Percentiles rank a stretch among this genome's conserved stretches.
phyloP scores from a whole-genome alignment of 441 rosid genomes.

The Euphorbia celastroides region DNA sequence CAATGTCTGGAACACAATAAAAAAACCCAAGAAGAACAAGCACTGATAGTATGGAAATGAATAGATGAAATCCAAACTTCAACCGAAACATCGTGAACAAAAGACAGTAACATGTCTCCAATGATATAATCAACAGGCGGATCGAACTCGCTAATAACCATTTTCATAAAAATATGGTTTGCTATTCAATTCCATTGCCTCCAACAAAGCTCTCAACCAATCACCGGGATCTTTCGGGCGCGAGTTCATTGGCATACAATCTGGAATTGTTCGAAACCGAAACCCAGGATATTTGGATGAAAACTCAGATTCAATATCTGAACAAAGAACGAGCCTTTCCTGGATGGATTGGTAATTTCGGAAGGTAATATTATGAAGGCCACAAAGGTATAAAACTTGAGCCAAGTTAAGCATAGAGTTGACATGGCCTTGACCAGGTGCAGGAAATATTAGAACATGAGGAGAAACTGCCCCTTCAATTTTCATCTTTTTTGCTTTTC shows the following conservation, averaged over 20 bases:
- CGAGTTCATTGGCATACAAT: not conserved
- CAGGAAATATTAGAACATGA: slow-evolving; percentile 39
- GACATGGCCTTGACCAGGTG: slow-evolving; percentile 41
- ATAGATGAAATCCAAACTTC: slow-evolving; percentile 26
- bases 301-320: slow-evolving; percentile 18
- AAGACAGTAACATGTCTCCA: slow-evolving; percentile 29
- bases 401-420: slow-evolving; percentile 48
- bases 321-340: not conserved
- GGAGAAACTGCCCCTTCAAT: slow-evolving; percentile 22
- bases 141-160: slow-evolving; percentile 12
- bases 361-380: slow-evolving; percentile 28
- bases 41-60: slow-evolving; percentile 29
- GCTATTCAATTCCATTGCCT: not conserved
- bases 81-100: slow-evolving; percentile 19
- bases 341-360: slow-evolving; percentile 11
- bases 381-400: slow-evolving; percentile 30
- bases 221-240: not conserved
- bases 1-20: slow-evolving; percentile 26
- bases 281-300: slow-evolving; percentile 4
- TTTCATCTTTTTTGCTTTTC: not conserved
- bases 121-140: slow-evolving; percentile 31
- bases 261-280: slow-evolving; percentile 7
- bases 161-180: slow-evolving; percentile 20
- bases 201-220: slow-evolving; percentile 1
- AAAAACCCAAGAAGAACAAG: slow-evolving; percentile 30